A percentile compares a stretch with the other conserved stretches of the same genome.
Evolutionary conservation across 179 eudicot genomes (phyloP).

Genomic region (Beta corolliflora): DNA sequence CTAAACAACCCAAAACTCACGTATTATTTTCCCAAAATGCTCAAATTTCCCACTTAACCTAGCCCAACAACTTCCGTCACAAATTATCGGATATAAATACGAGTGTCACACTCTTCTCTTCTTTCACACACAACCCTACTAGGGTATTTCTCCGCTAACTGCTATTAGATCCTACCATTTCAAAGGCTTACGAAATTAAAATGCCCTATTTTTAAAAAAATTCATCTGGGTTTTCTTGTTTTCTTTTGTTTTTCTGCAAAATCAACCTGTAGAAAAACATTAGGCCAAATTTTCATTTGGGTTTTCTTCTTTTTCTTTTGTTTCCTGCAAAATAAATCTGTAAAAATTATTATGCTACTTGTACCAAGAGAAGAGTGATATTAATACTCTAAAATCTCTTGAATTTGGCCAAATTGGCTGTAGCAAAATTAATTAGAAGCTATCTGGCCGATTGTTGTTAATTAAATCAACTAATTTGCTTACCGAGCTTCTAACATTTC

Average conservation of each 20-base stretch:
- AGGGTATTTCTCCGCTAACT: too few relatives aligned
- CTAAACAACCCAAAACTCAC: too few relatives aligned
- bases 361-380: conserved; percentile 49
- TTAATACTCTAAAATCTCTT: conserved; percentile 29
- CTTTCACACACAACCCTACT: too few relatives aligned
- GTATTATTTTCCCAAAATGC: too few relatives aligned
- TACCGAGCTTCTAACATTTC: conserved; percentile 60
- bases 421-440: conserved; percentile 50
- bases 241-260: neutral
- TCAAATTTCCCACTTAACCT: too few relatives aligned
- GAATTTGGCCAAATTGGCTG: conserved; percentile 49
- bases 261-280: neutral
- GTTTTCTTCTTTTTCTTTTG: neutral
- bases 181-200: too few relatives aligned
- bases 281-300: conserved; percentile 15
- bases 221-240: neutral
- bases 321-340: too few relatives aligned
- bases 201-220: too few relatives aligned
- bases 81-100: too few relatives aligned
- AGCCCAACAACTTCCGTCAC: too few relatives aligned
- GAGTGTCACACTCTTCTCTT: too few relatives aligned
- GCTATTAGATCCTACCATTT: too few relatives aligned
- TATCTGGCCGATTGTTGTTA: conserved; percentile 59
- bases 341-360: conserved; percentile 28
- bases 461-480: conserved; percentile 45